Evolutionary conservation across 345 rosid species (phyloP), one percentile per base, ranked within the genome.

Genomic region (Hirschfeldia incana): DNA sequence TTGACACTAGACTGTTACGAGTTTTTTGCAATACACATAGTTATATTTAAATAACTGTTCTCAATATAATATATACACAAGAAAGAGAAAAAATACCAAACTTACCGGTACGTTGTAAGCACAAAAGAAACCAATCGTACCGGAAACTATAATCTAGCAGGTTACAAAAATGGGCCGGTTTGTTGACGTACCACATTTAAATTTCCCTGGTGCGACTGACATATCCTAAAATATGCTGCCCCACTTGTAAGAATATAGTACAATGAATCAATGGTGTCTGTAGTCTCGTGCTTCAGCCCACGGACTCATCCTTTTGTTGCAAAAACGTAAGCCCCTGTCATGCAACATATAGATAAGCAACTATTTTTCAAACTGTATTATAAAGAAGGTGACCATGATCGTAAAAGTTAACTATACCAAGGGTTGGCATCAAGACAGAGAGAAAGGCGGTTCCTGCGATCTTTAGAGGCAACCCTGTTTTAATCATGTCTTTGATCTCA

Each of bases 311-410:
- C 76, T 26, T 69, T 79, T 32, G 93, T 83, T 76, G 84, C 69
- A 16, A 91, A 91, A 17, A 92, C 90, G 84, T 81, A 91, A 26
- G 89, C 92, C 16, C 97, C 98, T 92, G 87, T 85, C 81, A 81
- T 4, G 10, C n/a, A 17, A 51, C 8, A 30, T 46, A 28, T 29
- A 12, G 17, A 65, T 76, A 26, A 65, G 58, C 15, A 26, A 44
- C 37, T 8, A 4, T 13, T 13, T 15, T 12, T 5, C 37, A 39
- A 29, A 69, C 16, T 4, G 11, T 2, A 15, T 57, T 5, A 33
- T 9, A 46, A 68, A 73, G 46, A 68, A n/a, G 6, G 55, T 60
- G 1, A 21, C n/a, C 1, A 37, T 34, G 13, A 28, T 32, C 16
- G 17, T 46, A 46, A 29, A 13, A 37, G 0, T 16, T 12, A 12